These are phyloP conservation scores for Cicer judaicum DNA, from an alignment of 306 rosid genomes.

Conservation along the genomic window DNA sequence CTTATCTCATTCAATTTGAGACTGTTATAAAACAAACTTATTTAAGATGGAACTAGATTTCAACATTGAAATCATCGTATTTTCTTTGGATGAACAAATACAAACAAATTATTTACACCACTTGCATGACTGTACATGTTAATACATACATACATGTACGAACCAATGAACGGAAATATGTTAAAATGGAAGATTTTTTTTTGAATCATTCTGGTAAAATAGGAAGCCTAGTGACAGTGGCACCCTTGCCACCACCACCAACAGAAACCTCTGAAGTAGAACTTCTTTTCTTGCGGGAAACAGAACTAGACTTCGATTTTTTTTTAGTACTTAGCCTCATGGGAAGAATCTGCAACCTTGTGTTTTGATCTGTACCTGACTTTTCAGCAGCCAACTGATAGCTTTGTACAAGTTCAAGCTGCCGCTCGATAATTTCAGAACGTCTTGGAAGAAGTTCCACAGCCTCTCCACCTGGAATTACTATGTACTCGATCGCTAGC, in stretches of 20 bases:
- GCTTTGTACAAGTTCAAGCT: conserved; percentile 90
- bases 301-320: conserved; percentile 53
- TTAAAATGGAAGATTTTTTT: conserved; percentile 41
- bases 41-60: conserved; percentile 5
- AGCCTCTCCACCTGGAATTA: conserved; percentile 98
- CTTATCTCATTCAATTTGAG: no score
- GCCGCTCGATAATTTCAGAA: conserved; percentile 86
- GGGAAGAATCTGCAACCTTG: conserved; percentile 98
- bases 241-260: conserved; percentile 51
- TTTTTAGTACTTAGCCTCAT: conserved; percentile 62
- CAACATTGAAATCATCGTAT: conserved; percentile 45
- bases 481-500: conserved; percentile 95
- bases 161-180: conserved; percentile 49
- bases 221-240: conserved; percentile 70
- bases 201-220: conserved; percentile 66
- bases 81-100: conserved; percentile 1
- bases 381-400: conserved; percentile 93
- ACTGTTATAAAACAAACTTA: neutral
- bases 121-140: conserved; percentile 60
- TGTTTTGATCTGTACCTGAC: conserved; percentile 84
- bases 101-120: conserved; percentile 53
- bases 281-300: conserved; percentile 48
- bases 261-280: conserved; percentile 44
- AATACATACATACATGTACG: conserved; percentile 40
- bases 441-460: conserved; percentile 97